Base-by-base conservation (phyloP, 2,329 filamentous ascomycete species). In the Fonsecaea pugnacius region DNA sequence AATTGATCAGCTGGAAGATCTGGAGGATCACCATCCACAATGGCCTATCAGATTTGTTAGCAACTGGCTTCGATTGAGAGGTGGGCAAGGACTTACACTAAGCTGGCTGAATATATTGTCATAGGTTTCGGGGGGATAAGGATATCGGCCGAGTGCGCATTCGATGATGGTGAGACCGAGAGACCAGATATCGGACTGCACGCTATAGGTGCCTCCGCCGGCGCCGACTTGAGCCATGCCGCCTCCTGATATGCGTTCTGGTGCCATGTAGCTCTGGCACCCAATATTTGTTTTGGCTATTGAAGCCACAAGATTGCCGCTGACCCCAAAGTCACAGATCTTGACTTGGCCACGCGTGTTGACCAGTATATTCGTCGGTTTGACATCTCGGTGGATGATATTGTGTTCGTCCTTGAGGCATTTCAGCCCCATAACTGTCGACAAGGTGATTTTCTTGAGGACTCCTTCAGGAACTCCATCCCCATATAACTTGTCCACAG, bases 201-300 rank as follows among this genome's bases (percentile, higher is more conserved):
- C 95, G 75, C 91, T 96, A 78, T 99, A 99, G 2, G 94, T 96
- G 62, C 94, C 94, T 64, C 89, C 89, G 5, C 86, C 83, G 18
- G 88, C 83, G 30, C 89, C 89, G 3, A 87, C 84, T 67, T 89
- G 85, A 64, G 91, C 87, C 73, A 92, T 87, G 24, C 90, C 90
- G 62, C 93, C 92, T 55, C 91, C 92, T 8, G 92, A 92, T 72
- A 99, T 99, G 69, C 95, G 84, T 77, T 99, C 95, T 0, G 95
- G 95, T 0, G 95, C 95, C 95, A 99, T 99, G 79, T 99, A 99
- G 74, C 93, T 97, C 79, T 99, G 95, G 74, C 95, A 99, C 43
- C 95, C 95, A 73, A 99, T 99, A 75, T 99, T 99, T 32, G 95
- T 99, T 79, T 96, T 96, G 58, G 95, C 95, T 72, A 98, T 98